Percentiles rank a stretch among this genome's conserved stretches.
These are phyloP conservation scores for Saturnispora halmiae DNA, from an alignment of 805 yeast species.

Conservation along the genomic window DNA sequence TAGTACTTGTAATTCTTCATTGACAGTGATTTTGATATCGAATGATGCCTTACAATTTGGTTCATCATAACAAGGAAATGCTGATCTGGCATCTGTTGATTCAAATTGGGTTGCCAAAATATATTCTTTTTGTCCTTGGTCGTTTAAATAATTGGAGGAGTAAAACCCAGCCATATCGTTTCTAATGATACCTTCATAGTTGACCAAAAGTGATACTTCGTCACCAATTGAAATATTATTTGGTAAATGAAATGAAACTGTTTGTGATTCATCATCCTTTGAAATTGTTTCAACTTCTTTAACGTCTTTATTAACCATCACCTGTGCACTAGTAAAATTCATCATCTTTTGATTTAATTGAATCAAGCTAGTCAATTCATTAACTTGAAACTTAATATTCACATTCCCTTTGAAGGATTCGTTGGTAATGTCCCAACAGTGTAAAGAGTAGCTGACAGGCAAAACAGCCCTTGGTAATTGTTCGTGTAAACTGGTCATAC, in stretches of 20 bases:
- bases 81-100: conserved; percentile 50
- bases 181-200: conserved; percentile 38
- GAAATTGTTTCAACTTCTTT: conserved; percentile 19
- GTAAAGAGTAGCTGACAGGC: conserved; percentile 67
- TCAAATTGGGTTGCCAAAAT: conserved; percentile 50
- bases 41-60: conserved; percentile 50
- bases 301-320: conserved; percentile 17
- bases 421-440: conserved; percentile 50
- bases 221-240: conserved; percentile 28
- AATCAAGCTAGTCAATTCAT: conserved; percentile 34
- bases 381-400: conserved; percentile 38
- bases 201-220: conserved; percentile 25
- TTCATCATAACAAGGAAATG: conserved; percentile 52
- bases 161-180: conserved; percentile 52
- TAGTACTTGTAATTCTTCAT: conserved; percentile 31
- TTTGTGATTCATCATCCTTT: conserved; percentile 42
- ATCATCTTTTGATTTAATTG: conserved; percentile 42
- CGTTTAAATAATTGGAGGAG: conserved; percentile 35
- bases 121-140: conserved; percentile 28
- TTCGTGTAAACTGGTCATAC: conserved; percentile 38
- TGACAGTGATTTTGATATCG: conserved; percentile 32
- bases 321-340: conserved; percentile 23
- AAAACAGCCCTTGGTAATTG: conserved; percentile 38
- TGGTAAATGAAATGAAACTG: conserved; percentile 46
- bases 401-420: conserved; percentile 40